Conservation (phyloP, 306 rosid species). For the Sindora glabra region DNA sequence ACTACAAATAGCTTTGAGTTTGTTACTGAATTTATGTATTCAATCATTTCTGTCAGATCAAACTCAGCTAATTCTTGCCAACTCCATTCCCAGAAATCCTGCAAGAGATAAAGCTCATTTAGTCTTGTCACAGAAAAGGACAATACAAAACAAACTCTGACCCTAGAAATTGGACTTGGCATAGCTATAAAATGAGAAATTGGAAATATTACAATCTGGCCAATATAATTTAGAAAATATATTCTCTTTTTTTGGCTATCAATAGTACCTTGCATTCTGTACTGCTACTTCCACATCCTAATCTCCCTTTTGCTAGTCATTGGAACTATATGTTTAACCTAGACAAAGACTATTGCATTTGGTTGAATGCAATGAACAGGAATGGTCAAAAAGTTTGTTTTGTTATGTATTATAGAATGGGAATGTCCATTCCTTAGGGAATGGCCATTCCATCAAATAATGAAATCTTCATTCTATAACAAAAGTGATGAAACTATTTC, state of each 20-base stretch:
- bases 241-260: no score
- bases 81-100: conserved; percentile 97
- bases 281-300: neutral
- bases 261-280: neutral
- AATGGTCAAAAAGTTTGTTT: no score
- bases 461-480: no score
- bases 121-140: conserved; percentile 8
- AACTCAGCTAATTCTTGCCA: conserved; percentile 78
- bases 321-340: neutral
- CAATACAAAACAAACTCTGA: neutral
- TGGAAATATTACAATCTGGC: conserved; percentile 1
- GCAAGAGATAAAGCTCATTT: conserved; percentile 18
- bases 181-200: neutral
- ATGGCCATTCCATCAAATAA: no score
- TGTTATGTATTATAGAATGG: no score
- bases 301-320: neutral
- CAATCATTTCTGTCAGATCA: conserved; percentile 71
- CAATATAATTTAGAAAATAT: no score
- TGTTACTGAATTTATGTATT: conserved; percentile 42
- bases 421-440: no score
- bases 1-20: conserved; percentile 61
- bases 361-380: no score
- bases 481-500: no score
- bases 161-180: neutral
- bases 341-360: no score